Evolutionary conservation across 2,329 filamentous ascomycete species (phyloP), one percentile per base, ranked within the genome.

Genomic region (Xylaria sp.): DNA sequence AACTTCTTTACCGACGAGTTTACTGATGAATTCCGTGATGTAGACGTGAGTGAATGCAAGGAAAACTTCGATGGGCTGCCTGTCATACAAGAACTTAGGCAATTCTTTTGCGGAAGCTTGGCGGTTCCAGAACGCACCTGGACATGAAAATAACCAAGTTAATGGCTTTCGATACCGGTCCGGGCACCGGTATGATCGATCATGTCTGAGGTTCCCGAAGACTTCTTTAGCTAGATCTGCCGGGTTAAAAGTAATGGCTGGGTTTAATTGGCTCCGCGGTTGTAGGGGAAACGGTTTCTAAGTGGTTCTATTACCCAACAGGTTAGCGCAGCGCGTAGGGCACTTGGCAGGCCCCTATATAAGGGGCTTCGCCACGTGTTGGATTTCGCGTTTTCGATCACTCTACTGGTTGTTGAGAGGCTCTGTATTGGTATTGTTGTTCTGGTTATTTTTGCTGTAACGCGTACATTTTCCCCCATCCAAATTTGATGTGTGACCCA

Each of bases 221-320:
- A 41, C 39, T 41, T 41, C 39, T 41, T 41, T 41, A 41, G 39
- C 5, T 41, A 41, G 39, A 41, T 41, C 39, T 41, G 39, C 39
- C 7, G 41, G 41, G 41, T 46, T 46, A 46, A 48, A 48, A 48
- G n/a, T 48, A 23, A 48, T 48, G 46, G 46, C 46, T 48, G 7
- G n/a, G 6, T 48, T 48, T 48, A 48, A 48, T 48, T 48, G 46
- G n/a, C 46, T 48, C 46, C n/a, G 46, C 46, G n/a, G n/a, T 8
- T 23, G 9, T 49, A 25, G 13, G 20, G 46, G 4, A 25, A 49
- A 49, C 46, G 8, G 20, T 3, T 49, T 49, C 46, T 10, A 25
- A 49, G 28, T 28, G 28, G 28, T 28, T 28, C 28, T 28, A 28
- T 28, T 28, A 28, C 28, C 28, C 28, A 28, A 5, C 28, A 28